Conservation (phyloP, 306 rosid species). For the Ziziphus jujuba region DNA sequence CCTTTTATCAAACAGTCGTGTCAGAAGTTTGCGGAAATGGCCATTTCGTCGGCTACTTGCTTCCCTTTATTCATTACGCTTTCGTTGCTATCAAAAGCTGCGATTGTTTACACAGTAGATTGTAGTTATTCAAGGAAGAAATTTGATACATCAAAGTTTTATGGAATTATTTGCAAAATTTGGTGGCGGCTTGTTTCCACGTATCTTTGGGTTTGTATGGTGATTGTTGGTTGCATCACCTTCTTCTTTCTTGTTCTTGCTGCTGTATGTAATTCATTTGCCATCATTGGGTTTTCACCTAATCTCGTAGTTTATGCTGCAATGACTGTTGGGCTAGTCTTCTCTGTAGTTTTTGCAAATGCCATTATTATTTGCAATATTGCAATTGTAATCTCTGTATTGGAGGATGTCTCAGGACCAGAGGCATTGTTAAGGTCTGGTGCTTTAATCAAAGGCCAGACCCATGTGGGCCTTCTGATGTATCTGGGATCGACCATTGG, state of each 20-base stretch:
- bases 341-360: slow-evolving; percentile 81
- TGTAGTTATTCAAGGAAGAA: slow-evolving; percentile 71
- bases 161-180: slow-evolving; percentile 48
- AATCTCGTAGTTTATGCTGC: slow-evolving; percentile 61
- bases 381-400: slow-evolving; percentile 73
- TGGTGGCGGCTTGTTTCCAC: slow-evolving; percentile 80
- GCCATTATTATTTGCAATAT: slow-evolving; percentile 75
- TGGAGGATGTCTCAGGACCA: slow-evolving; percentile 93
- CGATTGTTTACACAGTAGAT: slow-evolving; percentile 78
- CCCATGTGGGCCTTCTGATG: slow-evolving; percentile 87
- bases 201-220: slow-evolving; percentile 64
- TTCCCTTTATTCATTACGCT: slow-evolving; percentile 72
- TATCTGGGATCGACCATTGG: slow-evolving; percentile 88
- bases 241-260: slow-evolving; percentile 69
- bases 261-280: slow-evolving; percentile 62
- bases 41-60: slow-evolving; percentile 54
- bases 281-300: slow-evolving; percentile 53
- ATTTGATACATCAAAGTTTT: slow-evolving; percentile 61
- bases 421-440: slow-evolving; percentile 79
- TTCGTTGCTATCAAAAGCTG: slow-evolving; percentile 72
- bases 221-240: slow-evolving; percentile 65
- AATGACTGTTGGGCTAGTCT: slow-evolving; percentile 55
- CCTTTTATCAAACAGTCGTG: slow-evolving; percentile 80
- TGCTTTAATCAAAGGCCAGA: slow-evolving; percentile 74
- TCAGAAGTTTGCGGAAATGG: slow-evolving; percentile 67